Percentiles rank a stretch among this genome's conserved stretches.
phyloP scores from a whole-genome alignment of 73 alveolate genomes.

The Blepharisma stoltei region DNA sequence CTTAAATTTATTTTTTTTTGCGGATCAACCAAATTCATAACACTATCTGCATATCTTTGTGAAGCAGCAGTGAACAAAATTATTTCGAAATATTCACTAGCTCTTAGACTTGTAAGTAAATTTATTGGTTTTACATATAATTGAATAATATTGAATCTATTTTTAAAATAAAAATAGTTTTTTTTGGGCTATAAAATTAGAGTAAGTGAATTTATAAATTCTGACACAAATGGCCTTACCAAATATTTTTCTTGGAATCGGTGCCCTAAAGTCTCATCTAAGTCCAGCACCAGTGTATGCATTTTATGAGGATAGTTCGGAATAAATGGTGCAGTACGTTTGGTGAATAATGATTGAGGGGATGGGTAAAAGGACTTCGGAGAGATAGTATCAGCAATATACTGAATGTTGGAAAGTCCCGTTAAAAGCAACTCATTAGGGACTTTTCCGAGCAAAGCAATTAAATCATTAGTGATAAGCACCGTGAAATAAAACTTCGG shows the following conservation, averaged over 20 bases:
- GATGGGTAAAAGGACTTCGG: background rate
- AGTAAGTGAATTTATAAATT: constrained; percentile 30
- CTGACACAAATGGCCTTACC: constrained; percentile 43
- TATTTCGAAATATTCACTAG: constrained; percentile 40
- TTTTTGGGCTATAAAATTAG: too few species aligned
- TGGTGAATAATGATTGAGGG: background rate
- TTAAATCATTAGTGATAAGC: too few species aligned
- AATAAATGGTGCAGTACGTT: background rate
- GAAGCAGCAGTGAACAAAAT: constrained; percentile 60
- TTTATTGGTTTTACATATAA: too few species aligned
- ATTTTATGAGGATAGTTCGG: constrained; percentile 33
- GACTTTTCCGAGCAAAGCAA: too few species aligned
- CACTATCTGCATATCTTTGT: constrained; percentile 64
- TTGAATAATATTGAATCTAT: too few species aligned
- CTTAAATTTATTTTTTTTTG: constrained; percentile 31
- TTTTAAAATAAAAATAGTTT: too few species aligned
- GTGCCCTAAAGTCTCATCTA: constrained; percentile 72
- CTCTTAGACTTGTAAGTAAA: too few species aligned
- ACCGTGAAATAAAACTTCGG: too few species aligned
- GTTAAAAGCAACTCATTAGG: too few species aligned
- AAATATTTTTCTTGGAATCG: constrained; percentile 37
- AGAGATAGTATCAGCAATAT: too few species aligned
- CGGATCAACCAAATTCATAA: constrained; percentile 36
- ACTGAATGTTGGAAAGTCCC: too few species aligned
- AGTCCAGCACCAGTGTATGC: constrained; percentile 63